Percentiles rank a stretch among this genome's conserved stretches.
Evolutionary conservation across 768 basidiomycete species (phyloP).

Genomic region (Termitomyces heimii): DNA sequence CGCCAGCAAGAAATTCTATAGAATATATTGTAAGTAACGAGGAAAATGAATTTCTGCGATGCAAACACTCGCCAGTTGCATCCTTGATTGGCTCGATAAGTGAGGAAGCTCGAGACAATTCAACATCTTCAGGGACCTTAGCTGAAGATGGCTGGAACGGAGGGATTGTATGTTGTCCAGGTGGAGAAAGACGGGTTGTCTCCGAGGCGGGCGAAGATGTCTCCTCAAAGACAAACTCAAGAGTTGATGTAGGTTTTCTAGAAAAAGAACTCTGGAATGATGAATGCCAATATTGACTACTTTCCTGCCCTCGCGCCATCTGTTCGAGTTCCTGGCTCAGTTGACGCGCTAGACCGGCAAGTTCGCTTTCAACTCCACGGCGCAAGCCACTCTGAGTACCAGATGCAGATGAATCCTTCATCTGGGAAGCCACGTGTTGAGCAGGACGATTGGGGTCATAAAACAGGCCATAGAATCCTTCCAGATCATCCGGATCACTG

Average conservation of each 20-base stretch:
- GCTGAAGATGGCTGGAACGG: slow-evolving; percentile 35
- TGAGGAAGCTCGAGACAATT: slow-evolving; percentile 36
- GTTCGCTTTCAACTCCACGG: slow-evolving; percentile 34
- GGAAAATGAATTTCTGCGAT: background rate
- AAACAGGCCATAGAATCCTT: slow-evolving; percentile 72
- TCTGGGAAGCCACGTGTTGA: slow-evolving; percentile 11
- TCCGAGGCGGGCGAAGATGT: slow-evolving; percentile 19
- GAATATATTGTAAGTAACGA: background rate
- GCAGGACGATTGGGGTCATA: slow-evolving; percentile 39
- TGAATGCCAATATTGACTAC: slow-evolving; percentile 24
- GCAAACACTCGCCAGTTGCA: slow-evolving; percentile 30
- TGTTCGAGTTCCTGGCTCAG: slow-evolving; percentile 44
- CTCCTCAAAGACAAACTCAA: slow-evolving; percentile 35
- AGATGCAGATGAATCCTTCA: slow-evolving; percentile 9
- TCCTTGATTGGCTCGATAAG: slow-evolving; percentile 32
- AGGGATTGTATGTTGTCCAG: slow-evolving; percentile 20
- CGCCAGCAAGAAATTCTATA: slow-evolving; percentile 46
- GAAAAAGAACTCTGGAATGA: slow-evolving; percentile 12
- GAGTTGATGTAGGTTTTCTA: slow-evolving; percentile 22
- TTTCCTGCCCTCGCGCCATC: slow-evolving; percentile 26
- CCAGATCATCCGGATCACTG: slow-evolving; percentile 58
- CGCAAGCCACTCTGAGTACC: slow-evolving; percentile 18
- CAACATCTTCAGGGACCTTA: slow-evolving; percentile 46
- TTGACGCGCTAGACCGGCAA: slow-evolving; percentile 46
- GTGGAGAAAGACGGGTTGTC: slow-evolving; percentile 7